Percentiles rank a stretch among this genome's conserved stretches.
These are phyloP conservation scores for Torulaspora indica DNA, from an alignment of 805 yeast species.

Conservation along the genomic window DNA sequence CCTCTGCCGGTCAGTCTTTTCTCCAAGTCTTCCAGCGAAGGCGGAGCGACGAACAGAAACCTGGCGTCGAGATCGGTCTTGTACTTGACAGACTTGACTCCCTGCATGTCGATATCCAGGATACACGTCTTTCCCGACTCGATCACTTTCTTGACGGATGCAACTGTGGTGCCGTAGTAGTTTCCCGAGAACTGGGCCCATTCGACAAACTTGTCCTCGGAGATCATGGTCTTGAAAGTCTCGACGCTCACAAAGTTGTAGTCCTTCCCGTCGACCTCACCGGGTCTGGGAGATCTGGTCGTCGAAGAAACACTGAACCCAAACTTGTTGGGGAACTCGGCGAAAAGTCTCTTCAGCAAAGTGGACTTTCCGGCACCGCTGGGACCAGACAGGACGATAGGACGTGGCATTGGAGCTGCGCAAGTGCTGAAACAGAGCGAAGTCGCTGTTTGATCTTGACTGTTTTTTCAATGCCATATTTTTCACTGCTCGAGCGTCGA, in stretches of 20 bases:
- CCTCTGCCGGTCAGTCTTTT: conserved; percentile 83
- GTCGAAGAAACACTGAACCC: conserved; percentile 91
- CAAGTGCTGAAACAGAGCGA: too few relatives aligned
- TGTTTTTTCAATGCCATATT: conserved; percentile 1
- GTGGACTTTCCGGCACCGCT: conserved; percentile 96
- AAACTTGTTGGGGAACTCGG: conserved; percentile 82
- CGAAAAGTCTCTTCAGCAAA: conserved; percentile 78
- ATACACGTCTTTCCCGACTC: conserved; percentile 71
- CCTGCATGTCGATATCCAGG: conserved; percentile 98
- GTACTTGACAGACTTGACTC: conserved; percentile 82
- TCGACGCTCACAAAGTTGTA: conserved; percentile 83
- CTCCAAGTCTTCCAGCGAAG: conserved; percentile 74
- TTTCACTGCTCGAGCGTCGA: conserved; percentile 2
- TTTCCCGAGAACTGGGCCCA: conserved; percentile 98
- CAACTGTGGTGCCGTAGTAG: conserved; percentile 91
- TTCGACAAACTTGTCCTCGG: conserved; percentile 76
- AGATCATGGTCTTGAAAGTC: conserved; percentile 71
- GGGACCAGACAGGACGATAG: conserved; percentile 95
- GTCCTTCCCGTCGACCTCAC: conserved; percentile 85
- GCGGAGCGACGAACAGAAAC: conserved; percentile 86
- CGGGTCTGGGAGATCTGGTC: conserved; percentile 86
- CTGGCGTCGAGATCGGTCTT: conserved; percentile 76
- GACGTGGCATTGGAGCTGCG: conserved; percentile 50
- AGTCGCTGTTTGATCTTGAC: background rate
- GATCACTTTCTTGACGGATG: conserved; percentile 63